Conservation (phyloP, 345 rosid genomes). For the Ricinus communis region DNA sequence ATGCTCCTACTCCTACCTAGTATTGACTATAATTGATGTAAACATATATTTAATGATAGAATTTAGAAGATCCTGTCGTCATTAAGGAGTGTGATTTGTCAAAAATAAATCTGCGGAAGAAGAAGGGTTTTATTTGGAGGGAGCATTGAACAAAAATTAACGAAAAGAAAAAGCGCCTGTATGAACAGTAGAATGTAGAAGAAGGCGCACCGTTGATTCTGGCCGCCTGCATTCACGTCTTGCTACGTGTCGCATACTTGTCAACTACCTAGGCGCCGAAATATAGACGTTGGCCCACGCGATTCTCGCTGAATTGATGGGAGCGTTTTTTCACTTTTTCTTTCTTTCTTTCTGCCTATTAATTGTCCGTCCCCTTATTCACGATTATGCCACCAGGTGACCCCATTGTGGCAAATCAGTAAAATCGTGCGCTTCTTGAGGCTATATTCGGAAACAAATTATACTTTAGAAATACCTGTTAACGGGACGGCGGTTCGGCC, state of each 20-base stretch:
- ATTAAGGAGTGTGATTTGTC: no score
- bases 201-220: background rate
- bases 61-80: no score
- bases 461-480: background rate
- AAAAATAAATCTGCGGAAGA: no score
- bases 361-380: no score
- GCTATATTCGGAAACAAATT: conserved; percentile 5
- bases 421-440: background rate
- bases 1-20: no score
- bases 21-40: no score
- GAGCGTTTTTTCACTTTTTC: conserved; percentile 17
- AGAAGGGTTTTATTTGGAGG: no score
- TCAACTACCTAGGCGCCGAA: conserved; percentile 35
- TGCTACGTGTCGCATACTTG: conserved; percentile 28
- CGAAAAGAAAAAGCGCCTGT: no score
- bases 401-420: conserved; percentile 18
- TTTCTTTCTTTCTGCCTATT: background rate
- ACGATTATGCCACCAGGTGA: conserved; percentile 23
- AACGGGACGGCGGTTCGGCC: conserved; percentile 19
- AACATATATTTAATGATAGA: no score
- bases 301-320: conserved; percentile 32
- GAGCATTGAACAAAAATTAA: no score
- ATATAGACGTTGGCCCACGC: conserved; percentile 33
- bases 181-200: no score
- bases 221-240: background rate